These are phyloP conservation scores for Lachnum nothofagi DNA, from an alignment of 2,329 filamentous ascomycete genomes.

Conservation along the genomic window DNA sequence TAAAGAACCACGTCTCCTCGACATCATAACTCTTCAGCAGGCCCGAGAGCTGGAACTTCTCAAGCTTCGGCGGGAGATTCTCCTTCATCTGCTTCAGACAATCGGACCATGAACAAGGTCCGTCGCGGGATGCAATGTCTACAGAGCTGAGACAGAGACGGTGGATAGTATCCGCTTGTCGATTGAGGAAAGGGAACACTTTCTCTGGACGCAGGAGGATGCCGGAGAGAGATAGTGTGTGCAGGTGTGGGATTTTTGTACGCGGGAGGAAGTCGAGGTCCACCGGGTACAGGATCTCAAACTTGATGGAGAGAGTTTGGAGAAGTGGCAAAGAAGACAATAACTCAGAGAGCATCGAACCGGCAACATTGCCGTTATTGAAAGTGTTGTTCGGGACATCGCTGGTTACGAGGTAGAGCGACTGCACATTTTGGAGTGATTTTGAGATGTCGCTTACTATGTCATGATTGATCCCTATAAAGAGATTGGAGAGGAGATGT, in stretches of 20 bases:
- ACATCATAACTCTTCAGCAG: slow-evolving; percentile 1
- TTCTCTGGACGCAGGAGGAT: not conserved
- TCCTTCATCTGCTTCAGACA: slow-evolving; percentile 8
- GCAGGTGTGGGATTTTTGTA: not conserved
- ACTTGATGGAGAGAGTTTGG: slow-evolving; percentile 10
- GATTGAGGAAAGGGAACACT: slow-evolving; percentile 6
- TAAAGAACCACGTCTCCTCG: slow-evolving; percentile 9
- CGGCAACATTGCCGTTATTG: not conserved
- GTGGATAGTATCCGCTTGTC: not conserved
- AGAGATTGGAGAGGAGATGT: slow-evolving; percentile 6
- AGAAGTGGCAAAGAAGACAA: not conserved
- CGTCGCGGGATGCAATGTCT: not conserved
- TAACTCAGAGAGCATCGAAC: not conserved
- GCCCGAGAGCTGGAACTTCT: slow-evolving; percentile 16
- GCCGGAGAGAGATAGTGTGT: slow-evolving; percentile 4
- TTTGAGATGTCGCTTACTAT: not conserved
- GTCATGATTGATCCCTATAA: not conserved
- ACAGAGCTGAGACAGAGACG: slow-evolving; percentile 6
- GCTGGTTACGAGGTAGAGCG: slow-evolving; percentile 6
- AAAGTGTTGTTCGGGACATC: not conserved
- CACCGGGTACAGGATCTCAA: slow-evolving; percentile 1
- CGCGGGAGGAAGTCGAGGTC: slow-evolving; percentile 2
- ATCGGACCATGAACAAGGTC: slow-evolving; percentile 6
- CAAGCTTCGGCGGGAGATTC: not conserved
- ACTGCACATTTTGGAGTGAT: slow-evolving; percentile 3